phyloP scores from a whole-genome alignment of 176 grass and related monocot species.

The Secale cereale region DNA sequence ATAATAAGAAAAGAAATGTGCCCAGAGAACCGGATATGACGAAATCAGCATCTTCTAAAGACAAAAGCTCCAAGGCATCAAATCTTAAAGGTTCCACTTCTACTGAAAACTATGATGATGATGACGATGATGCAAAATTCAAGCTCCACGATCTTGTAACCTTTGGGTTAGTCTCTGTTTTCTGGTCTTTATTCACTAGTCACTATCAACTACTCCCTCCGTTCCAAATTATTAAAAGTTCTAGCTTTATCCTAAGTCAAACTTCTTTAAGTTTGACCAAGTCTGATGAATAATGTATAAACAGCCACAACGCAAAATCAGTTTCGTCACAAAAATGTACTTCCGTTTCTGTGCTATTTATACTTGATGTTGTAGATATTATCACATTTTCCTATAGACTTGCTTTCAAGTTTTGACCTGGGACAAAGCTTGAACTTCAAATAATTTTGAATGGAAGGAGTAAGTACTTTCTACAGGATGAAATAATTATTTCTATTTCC shows the following conservation, averaged over 20 bases:
- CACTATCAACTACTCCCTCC: neutral
- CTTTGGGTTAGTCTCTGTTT: slow-evolving; percentile 64
- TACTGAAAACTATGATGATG: slow-evolving; percentile 39
- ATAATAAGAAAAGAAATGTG: slow-evolving; percentile 44
- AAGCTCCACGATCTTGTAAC: slow-evolving; percentile 90
- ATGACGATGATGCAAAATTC: slow-evolving; percentile 33
- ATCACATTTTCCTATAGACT: neutral
- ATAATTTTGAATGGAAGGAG: neutral
- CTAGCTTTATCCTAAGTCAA: neutral
- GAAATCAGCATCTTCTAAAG: slow-evolving; percentile 40
- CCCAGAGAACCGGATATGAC: slow-evolving; percentile 23
- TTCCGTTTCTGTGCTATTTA: neutral
- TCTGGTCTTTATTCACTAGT: slow-evolving; percentile 9
- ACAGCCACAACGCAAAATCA: neutral
- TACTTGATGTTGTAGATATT: neutral
- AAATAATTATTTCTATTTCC: slow-evolving; percentile 26
- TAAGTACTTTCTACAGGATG: neutral
- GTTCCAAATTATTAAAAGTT: neutral
- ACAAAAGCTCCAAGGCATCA: slow-evolving; percentile 43
- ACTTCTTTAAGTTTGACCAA: neutral
- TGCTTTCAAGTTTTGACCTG: neutral
- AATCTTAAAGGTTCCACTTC: slow-evolving; percentile 66
- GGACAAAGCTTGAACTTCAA: neutral
- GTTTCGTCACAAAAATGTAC: neutral
- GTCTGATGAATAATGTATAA: neutral